These are phyloP conservation scores for Erodium moschatum DNA, from an alignment of 441 rosid genomes.

Conservation along the genomic window DNA sequence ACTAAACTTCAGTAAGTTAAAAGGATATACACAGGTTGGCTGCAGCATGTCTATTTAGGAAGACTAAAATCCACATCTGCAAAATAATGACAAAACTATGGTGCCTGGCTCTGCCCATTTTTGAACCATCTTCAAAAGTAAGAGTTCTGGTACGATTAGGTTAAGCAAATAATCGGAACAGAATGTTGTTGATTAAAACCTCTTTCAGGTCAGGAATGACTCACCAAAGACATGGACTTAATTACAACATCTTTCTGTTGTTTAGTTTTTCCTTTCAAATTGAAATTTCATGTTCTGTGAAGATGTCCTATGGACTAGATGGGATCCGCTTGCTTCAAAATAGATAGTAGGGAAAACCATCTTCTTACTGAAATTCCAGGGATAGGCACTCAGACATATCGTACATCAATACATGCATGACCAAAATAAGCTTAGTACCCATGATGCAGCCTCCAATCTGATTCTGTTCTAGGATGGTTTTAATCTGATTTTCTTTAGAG, in stretches of 20 bases:
- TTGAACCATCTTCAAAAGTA: not conserved
- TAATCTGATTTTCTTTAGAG: not conserved
- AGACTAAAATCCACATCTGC: not conserved
- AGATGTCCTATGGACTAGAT: not conserved
- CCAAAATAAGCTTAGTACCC: not conserved
- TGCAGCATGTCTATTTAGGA: not conserved
- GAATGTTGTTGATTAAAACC: not conserved
- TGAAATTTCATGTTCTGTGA: not conserved
- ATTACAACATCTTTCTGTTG: not conserved
- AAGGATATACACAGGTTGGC: not conserved
- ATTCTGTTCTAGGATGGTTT: not conserved
- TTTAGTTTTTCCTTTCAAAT: not conserved
- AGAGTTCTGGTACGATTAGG: not conserved
- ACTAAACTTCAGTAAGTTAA: not conserved
- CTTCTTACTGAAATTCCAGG: not conserved
- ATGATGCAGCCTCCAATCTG: not conserved
- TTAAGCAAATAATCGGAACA: not conserved
- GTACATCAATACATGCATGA: not conserved
- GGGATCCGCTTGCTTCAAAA: not conserved
- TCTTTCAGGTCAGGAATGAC: not conserved
- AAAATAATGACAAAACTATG: constrained; percentile 1
- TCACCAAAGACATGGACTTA: not conserved
- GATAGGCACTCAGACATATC: not conserved
- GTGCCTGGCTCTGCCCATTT: not conserved
- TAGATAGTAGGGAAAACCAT: not conserved